Percentiles rank a stretch among this genome's conserved stretches.
Evolutionary conservation across 129 eudicot genomes (phyloP).

Genomic region (Flaveria brownii): DNA sequence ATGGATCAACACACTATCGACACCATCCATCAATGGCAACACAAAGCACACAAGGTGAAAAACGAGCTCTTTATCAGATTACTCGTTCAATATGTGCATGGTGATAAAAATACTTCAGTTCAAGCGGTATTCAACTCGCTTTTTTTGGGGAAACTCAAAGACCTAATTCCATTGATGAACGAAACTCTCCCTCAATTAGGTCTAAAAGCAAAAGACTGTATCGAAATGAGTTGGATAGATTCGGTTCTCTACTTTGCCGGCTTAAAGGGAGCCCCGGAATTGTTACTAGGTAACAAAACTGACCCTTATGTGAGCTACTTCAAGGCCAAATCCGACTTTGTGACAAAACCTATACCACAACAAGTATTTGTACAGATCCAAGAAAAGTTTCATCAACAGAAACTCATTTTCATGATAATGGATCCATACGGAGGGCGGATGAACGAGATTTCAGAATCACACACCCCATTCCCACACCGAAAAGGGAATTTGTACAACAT

Average conservation of each 20-base stretch:
- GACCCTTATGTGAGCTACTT: conserved; percentile 38
- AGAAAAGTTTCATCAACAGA: conserved; percentile 36
- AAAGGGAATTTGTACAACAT: conserved; percentile 50
- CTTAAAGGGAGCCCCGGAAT: conserved; percentile 33
- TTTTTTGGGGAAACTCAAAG: conserved; percentile 39
- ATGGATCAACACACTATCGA: conserved; percentile 39
- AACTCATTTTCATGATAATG: conserved; percentile 40
- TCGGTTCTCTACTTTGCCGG: conserved; percentile 49
- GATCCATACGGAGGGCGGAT: conserved; percentile 63
- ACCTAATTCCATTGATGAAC: conserved; percentile 38
- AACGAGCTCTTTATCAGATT: conserved; percentile 43
- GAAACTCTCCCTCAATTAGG: conserved; percentile 52
- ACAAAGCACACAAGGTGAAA: conserved; percentile 35
- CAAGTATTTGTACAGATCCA: conserved; percentile 40
- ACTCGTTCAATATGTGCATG: conserved; percentile 22
- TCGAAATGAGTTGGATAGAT: conserved; percentile 66
- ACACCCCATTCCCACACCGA: conserved; percentile 59
- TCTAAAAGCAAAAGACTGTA: conserved; percentile 41
- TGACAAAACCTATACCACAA: conserved; percentile 42
- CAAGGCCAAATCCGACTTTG: conserved; percentile 61
- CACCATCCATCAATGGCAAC: conserved; percentile 52
- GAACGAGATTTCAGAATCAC: conserved; percentile 46
- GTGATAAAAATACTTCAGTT: conserved; percentile 30
- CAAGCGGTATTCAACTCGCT: conserved; percentile 50
- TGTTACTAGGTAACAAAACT: conserved; percentile 37